A percentile compares a stretch with the other conserved stretches of the same genome.
Evolutionary conservation across 305 asterid species (phyloP).

Genomic region (Nicotiana rustica): DNA sequence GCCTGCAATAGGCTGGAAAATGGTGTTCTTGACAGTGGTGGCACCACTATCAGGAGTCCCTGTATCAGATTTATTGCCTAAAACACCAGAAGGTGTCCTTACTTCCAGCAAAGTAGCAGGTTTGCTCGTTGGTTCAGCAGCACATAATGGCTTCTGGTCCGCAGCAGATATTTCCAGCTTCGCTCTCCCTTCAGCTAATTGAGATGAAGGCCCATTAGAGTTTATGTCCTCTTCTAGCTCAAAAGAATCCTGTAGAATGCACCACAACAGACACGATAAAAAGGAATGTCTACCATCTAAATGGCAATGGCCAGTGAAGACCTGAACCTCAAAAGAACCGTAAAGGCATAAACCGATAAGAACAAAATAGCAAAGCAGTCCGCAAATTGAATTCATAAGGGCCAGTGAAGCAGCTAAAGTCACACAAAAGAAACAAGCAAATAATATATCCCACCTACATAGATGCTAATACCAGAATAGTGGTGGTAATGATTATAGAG

Average conservation of each 20-base stretch:
- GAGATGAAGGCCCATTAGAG: conserved; percentile 49
- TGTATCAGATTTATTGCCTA: conserved; percentile 42
- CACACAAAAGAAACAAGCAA: background rate
- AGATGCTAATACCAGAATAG: conserved; percentile 8
- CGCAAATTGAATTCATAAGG: background rate
- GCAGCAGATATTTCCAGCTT: conserved; percentile 34
- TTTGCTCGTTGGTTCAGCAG: conserved; percentile 46
- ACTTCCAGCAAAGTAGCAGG: conserved; percentile 41
- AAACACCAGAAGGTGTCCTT: conserved; percentile 39
- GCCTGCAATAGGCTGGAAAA: background rate
- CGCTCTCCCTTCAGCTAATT: conserved; percentile 44
- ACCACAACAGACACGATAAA: conserved; percentile 23
- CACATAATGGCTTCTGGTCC: conserved; percentile 42
- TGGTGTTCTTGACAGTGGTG: conserved; percentile 43
- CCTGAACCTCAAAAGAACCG: conserved; percentile 6
- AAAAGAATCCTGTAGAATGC: conserved; percentile 49
- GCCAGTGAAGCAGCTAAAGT: conserved; percentile 21
- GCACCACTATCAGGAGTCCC: conserved; percentile 37
- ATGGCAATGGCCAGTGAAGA: background rate
- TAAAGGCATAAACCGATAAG: conserved; percentile 10
- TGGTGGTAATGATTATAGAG: background rate
- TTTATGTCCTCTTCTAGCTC: conserved; percentile 57
- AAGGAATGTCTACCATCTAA: conserved; percentile 22
- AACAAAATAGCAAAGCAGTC: conserved; percentile 8
- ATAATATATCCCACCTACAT: background rate